Base-by-base conservation (phyloP, 495 filamentous ascomycete genomes). In the Neurospora sp. region DNA sequence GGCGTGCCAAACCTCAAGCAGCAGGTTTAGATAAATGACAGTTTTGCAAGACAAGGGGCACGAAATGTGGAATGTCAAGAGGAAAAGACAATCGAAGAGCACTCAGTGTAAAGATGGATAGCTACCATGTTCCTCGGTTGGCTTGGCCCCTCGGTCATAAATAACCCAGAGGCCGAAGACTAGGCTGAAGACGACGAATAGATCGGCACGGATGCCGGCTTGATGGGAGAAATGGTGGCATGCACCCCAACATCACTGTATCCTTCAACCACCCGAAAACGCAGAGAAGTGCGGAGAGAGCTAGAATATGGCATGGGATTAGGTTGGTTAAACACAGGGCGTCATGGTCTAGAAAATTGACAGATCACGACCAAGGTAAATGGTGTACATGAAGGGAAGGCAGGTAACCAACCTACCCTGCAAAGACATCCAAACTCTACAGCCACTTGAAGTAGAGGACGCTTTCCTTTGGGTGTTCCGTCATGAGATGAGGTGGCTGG, bases 121-220 rank as follows among this genome's bases (percentile, higher is more conserved):
- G 3, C 41, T 18, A 18, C 3, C 16, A n/a, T 44, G 16, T 44
- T 44, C 41, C 41, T 44, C 41, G 16, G 16, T 3, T 44, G 41
- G 6, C 41, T 39, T 2, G n/a, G 39, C 39, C 39, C 53, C 71
- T 75, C 74, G 76, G 74, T 61, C 71, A 12, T 42, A 68, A 20
- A 71, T 76, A 27, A 12, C 73, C 73, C 71, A 73, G 38, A 20
- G 1, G 3, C 76, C 73, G 74, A 74, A 70, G 0, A 44, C 44
- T 72, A 72, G 73, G 70, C 74, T 75, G 69, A 73, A 73, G 18
- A 12, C 18, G 42, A 14, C 41, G n/a, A 18, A 65, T 71, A 12
- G 38, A 45, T 18, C 35, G 45, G 10, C 20, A 22, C 18, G 8
- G 20, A 8, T 35, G 40, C 16, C 3, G 18, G 59, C 31, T 38